phyloP scores from a whole-genome alignment of 768 basidiomycete genomes.

The Lactifluus volemus region DNA sequence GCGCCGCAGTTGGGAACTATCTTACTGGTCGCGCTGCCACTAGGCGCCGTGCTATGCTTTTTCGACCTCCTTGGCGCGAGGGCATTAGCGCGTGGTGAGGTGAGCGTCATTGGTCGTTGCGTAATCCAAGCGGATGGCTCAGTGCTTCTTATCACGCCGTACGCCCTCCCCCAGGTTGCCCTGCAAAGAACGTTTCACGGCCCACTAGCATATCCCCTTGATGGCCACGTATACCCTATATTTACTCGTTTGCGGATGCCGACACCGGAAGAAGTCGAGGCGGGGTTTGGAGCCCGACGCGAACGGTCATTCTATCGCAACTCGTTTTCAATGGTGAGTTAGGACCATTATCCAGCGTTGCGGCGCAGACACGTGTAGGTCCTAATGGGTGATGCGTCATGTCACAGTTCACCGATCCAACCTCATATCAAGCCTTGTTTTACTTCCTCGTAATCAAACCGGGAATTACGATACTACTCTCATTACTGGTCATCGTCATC shows the following conservation, averaged over 20 bases:
- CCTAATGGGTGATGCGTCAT: not conserved
- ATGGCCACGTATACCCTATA: conserved; percentile 63
- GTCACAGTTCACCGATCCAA: conserved; percentile 66
- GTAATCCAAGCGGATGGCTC: not conserved
- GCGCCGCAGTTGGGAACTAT: conserved; percentile 61
- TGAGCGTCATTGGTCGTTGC: conserved; percentile 21
- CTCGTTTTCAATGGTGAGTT: conserved; percentile 65
- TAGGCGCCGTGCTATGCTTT: conserved; percentile 73
- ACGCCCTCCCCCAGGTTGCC: conserved; percentile 35
- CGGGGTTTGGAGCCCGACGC: conserved; percentile 29
- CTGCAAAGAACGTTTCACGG: conserved; percentile 65
- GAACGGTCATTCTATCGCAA: conserved; percentile 78
- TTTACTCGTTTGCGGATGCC: conserved; percentile 56
- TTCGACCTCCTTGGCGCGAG: conserved; percentile 69
- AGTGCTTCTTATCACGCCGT: not conserved
- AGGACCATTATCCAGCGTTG: conserved; percentile 4
- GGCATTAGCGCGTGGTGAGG: conserved; percentile 62
- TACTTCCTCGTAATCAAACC: conserved; percentile 87
- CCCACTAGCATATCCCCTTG: conserved; percentile 52
- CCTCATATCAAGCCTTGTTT: conserved; percentile 78
- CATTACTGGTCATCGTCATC: conserved; percentile 44
- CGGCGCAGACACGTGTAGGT: conserved; percentile 3
- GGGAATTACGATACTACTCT: conserved; percentile 60
- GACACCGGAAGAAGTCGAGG: conserved; percentile 42
- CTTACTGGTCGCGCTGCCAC: conserved; percentile 66